These are phyloP conservation scores for Candida namnaoensis DNA, from an alignment of 805 yeast genomes.

Conservation along the genomic window DNA sequence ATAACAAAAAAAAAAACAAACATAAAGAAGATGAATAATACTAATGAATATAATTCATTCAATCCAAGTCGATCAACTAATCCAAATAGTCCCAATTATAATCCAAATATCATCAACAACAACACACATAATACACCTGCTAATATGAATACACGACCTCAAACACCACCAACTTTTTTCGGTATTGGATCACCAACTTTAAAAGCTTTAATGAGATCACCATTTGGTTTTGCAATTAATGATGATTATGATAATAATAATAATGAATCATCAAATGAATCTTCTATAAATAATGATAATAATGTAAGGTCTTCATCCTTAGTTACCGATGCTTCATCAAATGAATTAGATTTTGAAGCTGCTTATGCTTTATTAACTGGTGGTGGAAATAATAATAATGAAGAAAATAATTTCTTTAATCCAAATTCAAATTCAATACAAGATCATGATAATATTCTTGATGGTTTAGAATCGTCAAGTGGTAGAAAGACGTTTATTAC, in stretches of 20 bases:
- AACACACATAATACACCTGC: not conserved
- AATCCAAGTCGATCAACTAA: no score
- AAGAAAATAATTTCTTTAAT: not conserved
- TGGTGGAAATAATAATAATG: not conserved
- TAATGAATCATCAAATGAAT: conserved; percentile 1
- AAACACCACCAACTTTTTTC: not conserved
- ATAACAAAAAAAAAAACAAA: no score
- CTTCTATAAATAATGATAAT: not conserved
- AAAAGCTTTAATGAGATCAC: not conserved
- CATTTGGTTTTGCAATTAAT: not conserved
- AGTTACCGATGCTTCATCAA: not conserved
- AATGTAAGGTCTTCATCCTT: not conserved
- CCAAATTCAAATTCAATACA: not conserved
- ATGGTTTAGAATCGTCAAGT: no score
- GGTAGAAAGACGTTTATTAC: no score
- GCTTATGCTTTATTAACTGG: conserved; percentile 18
- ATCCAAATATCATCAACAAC: not conserved
- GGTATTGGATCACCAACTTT: not conserved
- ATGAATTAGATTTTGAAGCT: conserved; percentile 19
- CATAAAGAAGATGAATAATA: no score
- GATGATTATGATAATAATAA: not conserved
- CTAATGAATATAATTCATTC: no score
- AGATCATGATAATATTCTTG: no score
- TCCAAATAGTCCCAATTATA: not conserved
- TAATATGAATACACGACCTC: not conserved